Evolutionary conservation across 257 asterid species (phyloP).

Genomic region (Solanum pennellii): DNA sequence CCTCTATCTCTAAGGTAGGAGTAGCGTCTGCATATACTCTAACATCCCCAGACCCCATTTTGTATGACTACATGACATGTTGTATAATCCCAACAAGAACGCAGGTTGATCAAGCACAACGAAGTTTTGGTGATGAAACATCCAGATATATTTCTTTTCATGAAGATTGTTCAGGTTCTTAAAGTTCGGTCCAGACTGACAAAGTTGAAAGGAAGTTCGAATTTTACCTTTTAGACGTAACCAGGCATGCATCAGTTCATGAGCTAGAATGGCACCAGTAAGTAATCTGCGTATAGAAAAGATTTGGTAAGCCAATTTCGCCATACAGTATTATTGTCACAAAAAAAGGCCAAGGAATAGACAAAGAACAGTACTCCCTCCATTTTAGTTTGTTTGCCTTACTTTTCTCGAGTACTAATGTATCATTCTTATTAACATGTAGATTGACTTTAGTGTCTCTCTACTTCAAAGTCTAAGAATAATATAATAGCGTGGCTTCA

Average conservation of each 20-base stretch:
- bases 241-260: slow-evolving; percentile 99
- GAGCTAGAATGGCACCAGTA: slow-evolving; percentile 96
- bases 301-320: not conserved
- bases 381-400: not conserved
- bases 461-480: not conserved
- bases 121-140: not conserved
- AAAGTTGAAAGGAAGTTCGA: not conserved
- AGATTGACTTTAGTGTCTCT: not conserved
- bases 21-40: not conserved
- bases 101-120: not conserved
- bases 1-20: not conserved
- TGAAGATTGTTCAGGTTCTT: not conserved
- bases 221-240: slow-evolving; percentile 70
- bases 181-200: not conserved
- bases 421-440: not conserved
- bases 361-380: not conserved
- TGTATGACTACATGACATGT: not conserved
- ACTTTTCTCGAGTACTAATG: not conserved
- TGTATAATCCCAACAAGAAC: not conserved
- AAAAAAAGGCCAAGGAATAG: not conserved
- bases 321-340: not conserved
- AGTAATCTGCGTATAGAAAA: slow-evolving; percentile 49
- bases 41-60: not conserved
- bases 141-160: not conserved
- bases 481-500: not conserved